Base-by-base conservation (phyloP, 192 early-diverging fungal species). In the Coemansia sp. region DNA sequence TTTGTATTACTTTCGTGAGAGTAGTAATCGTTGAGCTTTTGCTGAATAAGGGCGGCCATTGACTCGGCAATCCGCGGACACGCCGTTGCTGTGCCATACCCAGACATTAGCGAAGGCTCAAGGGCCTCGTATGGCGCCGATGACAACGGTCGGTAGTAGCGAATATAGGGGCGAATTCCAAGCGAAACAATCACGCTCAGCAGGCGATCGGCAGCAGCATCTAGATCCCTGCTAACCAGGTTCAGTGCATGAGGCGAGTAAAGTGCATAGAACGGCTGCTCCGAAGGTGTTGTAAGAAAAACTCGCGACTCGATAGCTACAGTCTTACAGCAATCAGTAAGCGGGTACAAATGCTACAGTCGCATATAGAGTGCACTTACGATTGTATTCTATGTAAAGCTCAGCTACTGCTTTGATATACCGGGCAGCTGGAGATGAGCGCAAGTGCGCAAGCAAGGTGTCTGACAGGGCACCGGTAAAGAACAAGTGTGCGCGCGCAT, bases 1-100 rank as follows among this genome's bases (percentile, higher is more conserved):
- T 11, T 18, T 2, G 48, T 3, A 45, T 58, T 83, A 74, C 70
- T 16, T 9, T 80, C 16, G 82, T 86, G 32, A 69, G 82, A 64
- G 16, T 86, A 88, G 56, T 93, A 87, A 1, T 91, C 84, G 14
- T 94, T 92, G 0, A 94, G 57, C 37, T 82, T 82, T 6, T 43
- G 23, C 18, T 82, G 83, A 9, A 99, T 69, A 75, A 91, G 65
- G 3, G 59, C 59, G 10, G 78, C 79, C 68, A 84, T 73, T 0
- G 63, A 62, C 43, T 73, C 61, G 19, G 79, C 74, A 47, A 79
- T 60, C 22, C 49, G 61, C 11, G 75, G 75, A 7, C 52, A 45
- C 18, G 54, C 12, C 12, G 35, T 41, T 24, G 61, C 12, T 11
- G 20, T n/a, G 19, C 16, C 51, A 12, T 12, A 39, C 6, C 38